Conservation (phyloP, 306 rosid genomes). For the Adenanthera pavonina region DNA sequence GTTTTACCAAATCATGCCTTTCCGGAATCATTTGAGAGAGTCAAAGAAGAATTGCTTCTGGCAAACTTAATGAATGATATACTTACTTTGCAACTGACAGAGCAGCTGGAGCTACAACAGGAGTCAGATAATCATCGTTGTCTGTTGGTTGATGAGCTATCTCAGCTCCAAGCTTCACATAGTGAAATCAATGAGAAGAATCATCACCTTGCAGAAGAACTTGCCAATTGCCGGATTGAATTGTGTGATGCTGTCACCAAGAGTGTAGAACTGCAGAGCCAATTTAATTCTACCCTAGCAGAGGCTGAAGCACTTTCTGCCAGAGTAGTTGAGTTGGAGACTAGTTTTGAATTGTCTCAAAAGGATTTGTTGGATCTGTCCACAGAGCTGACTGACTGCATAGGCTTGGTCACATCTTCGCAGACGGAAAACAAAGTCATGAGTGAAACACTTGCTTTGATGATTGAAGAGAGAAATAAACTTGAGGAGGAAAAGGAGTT, state of each 20-base stretch:
- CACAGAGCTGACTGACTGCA: constrained; percentile 72
- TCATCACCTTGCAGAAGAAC: constrained; percentile 67
- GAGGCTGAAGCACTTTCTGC: constrained; percentile 68
- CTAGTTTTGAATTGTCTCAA: constrained; percentile 59
- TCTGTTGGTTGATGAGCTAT: constrained; percentile 57
- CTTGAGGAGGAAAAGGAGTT: constrained; percentile 62
- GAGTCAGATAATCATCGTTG: constrained; percentile 57
- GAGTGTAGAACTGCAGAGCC: constrained; percentile 63
- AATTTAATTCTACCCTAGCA: constrained; percentile 51
- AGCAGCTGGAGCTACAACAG: constrained; percentile 62
- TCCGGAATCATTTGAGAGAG: constrained; percentile 59
- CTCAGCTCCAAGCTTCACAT: constrained; percentile 57
- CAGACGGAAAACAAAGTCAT: constrained; percentile 67
- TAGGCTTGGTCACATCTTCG: constrained; percentile 60
- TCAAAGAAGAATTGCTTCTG: constrained; percentile 80
- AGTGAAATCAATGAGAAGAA: constrained; percentile 61
- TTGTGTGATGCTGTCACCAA: constrained; percentile 56
- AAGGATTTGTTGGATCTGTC: constrained; percentile 57
- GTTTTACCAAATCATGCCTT: constrained; percentile 41
- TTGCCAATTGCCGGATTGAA: constrained; percentile 63
- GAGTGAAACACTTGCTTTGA: constrained; percentile 52
- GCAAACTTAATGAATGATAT: constrained; percentile 64
- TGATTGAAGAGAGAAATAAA: constrained; percentile 57
- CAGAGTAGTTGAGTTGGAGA: constrained; percentile 63
- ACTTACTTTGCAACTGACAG: constrained; percentile 63